Conservation (phyloP, 176 grass and related monocot genomes). For the Aegilops bicornis region DNA sequence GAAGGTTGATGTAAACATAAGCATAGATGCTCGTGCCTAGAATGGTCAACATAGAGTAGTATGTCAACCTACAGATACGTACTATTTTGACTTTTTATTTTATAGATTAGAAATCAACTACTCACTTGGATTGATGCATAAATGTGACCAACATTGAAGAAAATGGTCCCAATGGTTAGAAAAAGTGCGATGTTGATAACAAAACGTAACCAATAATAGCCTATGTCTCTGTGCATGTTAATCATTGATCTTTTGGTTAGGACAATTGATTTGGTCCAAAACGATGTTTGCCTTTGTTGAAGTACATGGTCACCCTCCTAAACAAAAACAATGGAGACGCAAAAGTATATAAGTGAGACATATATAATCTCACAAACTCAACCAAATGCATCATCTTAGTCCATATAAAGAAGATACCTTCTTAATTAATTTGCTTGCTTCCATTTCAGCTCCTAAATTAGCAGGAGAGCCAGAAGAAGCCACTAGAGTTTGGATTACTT, state of each 20-base stretch:
- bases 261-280: slow-evolving; percentile 34
- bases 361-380: neutral
- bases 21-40: slow-evolving; percentile 57
- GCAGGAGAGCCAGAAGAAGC: neutral
- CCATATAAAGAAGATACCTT: neutral
- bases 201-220: slow-evolving; percentile 66
- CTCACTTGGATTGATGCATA: slow-evolving; percentile 62
- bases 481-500: slow-evolving; percentile 27
- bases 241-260: slow-evolving; percentile 51
- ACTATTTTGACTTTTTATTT: neutral
- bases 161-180: slow-evolving; percentile 59
- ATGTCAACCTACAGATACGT: neutral
- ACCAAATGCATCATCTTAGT: neutral
- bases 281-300: slow-evolving; percentile 30
- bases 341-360: neutral
- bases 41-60: neutral
- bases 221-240: slow-evolving; percentile 57
- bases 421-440: neutral
- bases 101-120: neutral
- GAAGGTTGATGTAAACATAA: slow-evolving; percentile 52
- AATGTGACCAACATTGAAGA: slow-evolving; percentile 30
- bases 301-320: neutral
- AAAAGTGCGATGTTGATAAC: slow-evolving; percentile 38
- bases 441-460: neutral
- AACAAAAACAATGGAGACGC: neutral